A percentile compares a stretch with the other conserved stretches of the same genome.
Evolutionary conservation across 2,329 filamentous ascomycete genomes (phyloP).

Genomic region (Geosmithia putterillii): DNA sequence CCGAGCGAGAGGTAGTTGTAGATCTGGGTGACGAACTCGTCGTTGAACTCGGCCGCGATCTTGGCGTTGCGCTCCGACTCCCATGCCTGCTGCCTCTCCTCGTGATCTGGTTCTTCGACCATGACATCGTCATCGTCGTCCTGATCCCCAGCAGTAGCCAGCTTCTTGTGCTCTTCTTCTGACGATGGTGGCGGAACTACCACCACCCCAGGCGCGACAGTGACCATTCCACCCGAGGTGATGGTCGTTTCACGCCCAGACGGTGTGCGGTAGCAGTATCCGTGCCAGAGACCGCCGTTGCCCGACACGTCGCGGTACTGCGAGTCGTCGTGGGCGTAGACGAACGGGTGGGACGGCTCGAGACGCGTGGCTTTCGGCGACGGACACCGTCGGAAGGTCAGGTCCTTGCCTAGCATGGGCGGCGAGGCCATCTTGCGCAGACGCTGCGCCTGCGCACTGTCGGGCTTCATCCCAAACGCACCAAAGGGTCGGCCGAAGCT

Average conservation of each 20-base stretch:
- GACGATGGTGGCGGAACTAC: too few relatives aligned
- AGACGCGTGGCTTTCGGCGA: conserved; percentile 79
- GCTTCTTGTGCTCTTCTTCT: too few relatives aligned
- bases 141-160: background rate
- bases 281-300: conserved; percentile 62
- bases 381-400: conserved; percentile 67
- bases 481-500: conserved; percentile 32
- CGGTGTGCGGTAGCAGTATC: conserved; percentile 42
- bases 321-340: conserved; percentile 32
- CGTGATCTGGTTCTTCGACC: conserved; percentile 33
- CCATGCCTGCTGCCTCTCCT: too few relatives aligned
- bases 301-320: conserved; percentile 43
- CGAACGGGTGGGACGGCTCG: conserved; percentile 60
- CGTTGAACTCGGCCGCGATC: conserved; percentile 58
- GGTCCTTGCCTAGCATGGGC: conserved; percentile 77
- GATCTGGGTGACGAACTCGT: conserved; percentile 83
- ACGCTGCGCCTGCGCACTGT: conserved; percentile 15
- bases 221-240: too few relatives aligned
- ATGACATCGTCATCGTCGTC: conserved; percentile 5
- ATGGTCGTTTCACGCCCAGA: background rate
- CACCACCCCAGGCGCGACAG: too few relatives aligned
- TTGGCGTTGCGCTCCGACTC: conserved; percentile 36
- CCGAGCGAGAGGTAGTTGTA: conserved; percentile 94
- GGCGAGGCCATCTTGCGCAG: conserved; percentile 49
- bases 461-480: conserved; percentile 21